Conservation (phyloP, 169 alveolate species). For the Perkinsus marinus region DNA sequence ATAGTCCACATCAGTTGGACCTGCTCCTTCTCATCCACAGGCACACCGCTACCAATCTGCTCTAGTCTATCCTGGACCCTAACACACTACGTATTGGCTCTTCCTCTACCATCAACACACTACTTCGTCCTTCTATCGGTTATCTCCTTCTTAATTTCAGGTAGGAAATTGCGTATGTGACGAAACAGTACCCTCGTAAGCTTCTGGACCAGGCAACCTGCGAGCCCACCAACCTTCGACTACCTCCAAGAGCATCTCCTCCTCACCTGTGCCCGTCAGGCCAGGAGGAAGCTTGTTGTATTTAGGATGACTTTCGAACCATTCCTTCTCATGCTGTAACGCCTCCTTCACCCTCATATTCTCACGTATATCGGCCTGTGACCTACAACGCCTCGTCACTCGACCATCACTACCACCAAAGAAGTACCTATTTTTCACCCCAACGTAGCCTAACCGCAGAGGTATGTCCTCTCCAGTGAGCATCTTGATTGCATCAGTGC, state of each 20-base stretch:
- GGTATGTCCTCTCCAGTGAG: constrained; percentile 87
- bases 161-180: constrained; percentile 86
- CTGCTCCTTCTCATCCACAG: constrained; percentile 69
- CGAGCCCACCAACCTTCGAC: too few relatives aligned
- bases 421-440: constrained; percentile 78
- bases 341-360: not conserved
- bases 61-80: constrained; percentile 52
- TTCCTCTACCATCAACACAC: constrained; percentile 22
- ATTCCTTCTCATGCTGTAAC: constrained; percentile 64
- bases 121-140: not conserved
- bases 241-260: constrained; percentile 13
- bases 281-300: constrained; percentile 75
- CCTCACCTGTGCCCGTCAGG: not conserved
- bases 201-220: constrained; percentile 80
- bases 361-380: not conserved
- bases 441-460: constrained; percentile 89
- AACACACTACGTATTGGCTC: not conserved
- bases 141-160: constrained; percentile 85
- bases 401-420: constrained; percentile 63
- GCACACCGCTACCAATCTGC: constrained; percentile 80
- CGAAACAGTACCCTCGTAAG: constrained; percentile 84
- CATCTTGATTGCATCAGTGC: constrained; percentile 90
- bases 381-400: not conserved
- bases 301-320: constrained; percentile 77
- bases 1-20: constrained; percentile 90